These are phyloP conservation scores for Aureobasidium sp. DNA, from an alignment of 2,329 filamentous ascomycete species.

Conservation along the genomic window DNA sequence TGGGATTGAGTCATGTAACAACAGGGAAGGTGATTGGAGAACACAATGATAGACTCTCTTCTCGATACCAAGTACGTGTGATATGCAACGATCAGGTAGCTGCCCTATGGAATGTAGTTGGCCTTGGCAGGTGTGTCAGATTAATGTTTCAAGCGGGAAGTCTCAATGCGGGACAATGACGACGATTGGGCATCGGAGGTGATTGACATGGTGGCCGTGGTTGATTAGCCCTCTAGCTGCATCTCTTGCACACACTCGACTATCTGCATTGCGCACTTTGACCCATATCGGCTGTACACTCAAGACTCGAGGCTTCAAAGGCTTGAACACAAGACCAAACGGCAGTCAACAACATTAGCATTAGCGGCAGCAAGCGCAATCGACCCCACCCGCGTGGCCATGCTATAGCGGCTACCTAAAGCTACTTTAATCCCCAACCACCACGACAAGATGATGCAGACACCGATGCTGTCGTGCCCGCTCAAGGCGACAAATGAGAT, in stretches of 20 bases:
- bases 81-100: background rate
- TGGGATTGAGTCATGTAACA: background rate
- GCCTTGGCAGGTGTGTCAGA: background rate
- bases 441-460: constrained; percentile 52
- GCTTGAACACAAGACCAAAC: background rate
- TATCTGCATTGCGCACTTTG: background rate
- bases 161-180: background rate
- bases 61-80: background rate
- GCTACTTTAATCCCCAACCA: background rate
- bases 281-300: background rate
- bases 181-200: constrained; percentile 4
- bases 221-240: constrained; percentile 1
- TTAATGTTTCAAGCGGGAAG: background rate
- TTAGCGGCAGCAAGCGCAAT: background rate
- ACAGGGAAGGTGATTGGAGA: background rate
- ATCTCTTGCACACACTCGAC: background rate
- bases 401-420: constrained; percentile 6
- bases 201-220: background rate
- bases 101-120: background rate
- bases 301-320: background rate
- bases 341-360: background rate
- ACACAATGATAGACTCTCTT: constrained; percentile 5
- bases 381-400: constrained; percentile 13
- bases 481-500: constrained; percentile 94
- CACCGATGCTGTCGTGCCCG: constrained; percentile 91